Evolutionary conservation across 2,329 filamentous ascomycete species (phyloP), one percentile per base, ranked within the genome.

Genomic region (Nemania abortiva): DNA sequence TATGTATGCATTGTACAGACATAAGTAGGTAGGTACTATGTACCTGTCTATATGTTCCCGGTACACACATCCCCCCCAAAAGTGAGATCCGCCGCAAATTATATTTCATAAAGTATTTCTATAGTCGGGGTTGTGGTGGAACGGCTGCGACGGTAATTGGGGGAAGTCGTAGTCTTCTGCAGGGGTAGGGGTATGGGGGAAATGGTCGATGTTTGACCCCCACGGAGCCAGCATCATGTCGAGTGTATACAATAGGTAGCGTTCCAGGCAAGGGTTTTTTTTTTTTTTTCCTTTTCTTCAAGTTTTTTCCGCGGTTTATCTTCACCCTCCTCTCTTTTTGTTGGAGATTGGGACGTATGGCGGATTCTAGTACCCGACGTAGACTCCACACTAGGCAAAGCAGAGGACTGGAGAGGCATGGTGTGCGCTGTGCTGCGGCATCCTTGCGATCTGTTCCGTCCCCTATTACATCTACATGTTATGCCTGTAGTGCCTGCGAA

Each of bases 111-210:
- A 34, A 5, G 10, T 34, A 34, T 5, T 5, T 34, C 5, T 10
- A 34, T 34, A 34, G 31, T 34, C 31, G 31, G 31, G 10, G 31
- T 34, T 15, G 37, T 11, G 50, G 55, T 34, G 52, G 58, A 22
- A 59, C 54, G 24, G 15, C 29, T 54, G 34, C 53, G 47, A 64
- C 66, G 39, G 61, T 24, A 31, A 24, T 34, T 10, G 39, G 39
- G 39, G 39, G 15, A 42, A 27, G 61, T 47, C 34, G 61, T 58
- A 34, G 27, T 47, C 34, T 24, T 52, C 58, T 67, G 42, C 57
- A 63, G n/a, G 52, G 34, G 39, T 29, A 39, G 7, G 47, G n/a
- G 6, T 49, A 49, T 49, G 47, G 47, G 47, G 47, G 6, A 22
- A 22, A 49, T 42, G 20, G 47, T 49, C 47, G 47, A 42, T 24